These are phyloP conservation scores for Asterochloris sp. DNA, from an alignment of 139 green algal species.

Conservation along the genomic window DNA sequence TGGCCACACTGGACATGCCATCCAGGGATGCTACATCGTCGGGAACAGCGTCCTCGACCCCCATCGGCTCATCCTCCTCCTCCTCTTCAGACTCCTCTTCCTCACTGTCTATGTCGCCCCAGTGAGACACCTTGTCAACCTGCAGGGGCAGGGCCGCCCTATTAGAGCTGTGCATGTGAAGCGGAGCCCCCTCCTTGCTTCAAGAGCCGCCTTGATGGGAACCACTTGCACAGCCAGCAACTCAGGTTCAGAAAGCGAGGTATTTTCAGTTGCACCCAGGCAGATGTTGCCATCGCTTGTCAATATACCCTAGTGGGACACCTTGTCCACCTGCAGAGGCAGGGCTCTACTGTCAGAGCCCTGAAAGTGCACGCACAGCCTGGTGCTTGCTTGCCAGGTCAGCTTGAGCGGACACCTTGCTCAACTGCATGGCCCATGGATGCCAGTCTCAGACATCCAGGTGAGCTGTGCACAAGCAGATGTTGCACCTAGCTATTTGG, in stretches of 20 bases:
- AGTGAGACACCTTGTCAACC: conserved; percentile 65
- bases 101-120: conserved; percentile 76
- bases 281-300: conserved; percentile 50
- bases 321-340: conserved; percentile 58
- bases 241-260: no score
- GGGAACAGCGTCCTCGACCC: conserved; percentile 27
- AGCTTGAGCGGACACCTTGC: no score
- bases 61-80: conserved; percentile 51
- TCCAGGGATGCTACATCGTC: conserved; percentile 34
- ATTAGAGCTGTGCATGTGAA: no score
- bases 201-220: no score
- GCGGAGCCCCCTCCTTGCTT: no score
- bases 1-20: conserved; percentile 52
- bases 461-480: no score
- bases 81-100: conserved; percentile 60
- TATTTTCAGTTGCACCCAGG: no score
- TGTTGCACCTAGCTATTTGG: conserved; percentile 11
- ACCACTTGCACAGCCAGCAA: no score
- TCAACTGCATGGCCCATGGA: no score
- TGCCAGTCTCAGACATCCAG: no score
- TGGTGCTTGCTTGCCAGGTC: no score
- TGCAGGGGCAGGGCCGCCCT: conserved; percentile 14
- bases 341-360: neutral
- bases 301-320: conserved; percentile 71
- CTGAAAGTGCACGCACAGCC: no score